Base-by-base conservation (phyloP, 805 yeast species). In the Candida khao-thaluensis region DNA sequence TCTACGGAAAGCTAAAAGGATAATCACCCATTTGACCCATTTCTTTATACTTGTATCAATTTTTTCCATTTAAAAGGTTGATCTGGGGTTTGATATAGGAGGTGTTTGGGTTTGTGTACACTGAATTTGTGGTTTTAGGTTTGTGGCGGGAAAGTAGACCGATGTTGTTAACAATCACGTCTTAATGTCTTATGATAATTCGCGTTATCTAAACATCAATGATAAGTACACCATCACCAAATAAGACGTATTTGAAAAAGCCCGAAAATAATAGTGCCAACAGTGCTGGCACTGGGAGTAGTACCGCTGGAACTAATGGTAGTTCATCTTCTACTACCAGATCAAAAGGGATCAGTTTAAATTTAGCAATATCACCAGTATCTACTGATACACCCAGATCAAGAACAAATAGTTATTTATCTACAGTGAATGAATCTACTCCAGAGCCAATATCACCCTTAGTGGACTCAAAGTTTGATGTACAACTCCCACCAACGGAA, bases 331-430 rank as follows among this genome's bases (percentile, higher is more conserved):
- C 12, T 25, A 11, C 10, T 11, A n/a, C 28, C 5, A 51, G 63
- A 38, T 35, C 55, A 15, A 58, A 57, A 29, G 71, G 71, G 2
- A 59, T 66, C 25, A 58, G 57, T 34, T 44, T 66, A 17, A 59
- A 60, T 38, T 39, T 60, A 17, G 68, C 65, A 3, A 59, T 60
- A 11, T 54, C 62, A 2, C 66, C 66, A 5, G 41, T 49, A 12
- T 15, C 48, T 11, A 26, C n/a, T 11, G 31, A 41, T 5, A 28
- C 30, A 10, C 7, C 18, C 22, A 37, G 35, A 30, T 37, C 39
- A 12, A 17, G 37, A 25, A 27, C 25, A 2, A 37, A 37, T 25
- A 31, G 29, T 15, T 18, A 12, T 16, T 24, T 36, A 30, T 30
- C 42, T n/a, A 33, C 40, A 16, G 38, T 38, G 25, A 14, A 21